Evolutionary conservation across 768 basidiomycete genomes (phyloP), one percentile per base, ranked within the genome.

Genomic region (Gelatoporia subvermispora): DNA sequence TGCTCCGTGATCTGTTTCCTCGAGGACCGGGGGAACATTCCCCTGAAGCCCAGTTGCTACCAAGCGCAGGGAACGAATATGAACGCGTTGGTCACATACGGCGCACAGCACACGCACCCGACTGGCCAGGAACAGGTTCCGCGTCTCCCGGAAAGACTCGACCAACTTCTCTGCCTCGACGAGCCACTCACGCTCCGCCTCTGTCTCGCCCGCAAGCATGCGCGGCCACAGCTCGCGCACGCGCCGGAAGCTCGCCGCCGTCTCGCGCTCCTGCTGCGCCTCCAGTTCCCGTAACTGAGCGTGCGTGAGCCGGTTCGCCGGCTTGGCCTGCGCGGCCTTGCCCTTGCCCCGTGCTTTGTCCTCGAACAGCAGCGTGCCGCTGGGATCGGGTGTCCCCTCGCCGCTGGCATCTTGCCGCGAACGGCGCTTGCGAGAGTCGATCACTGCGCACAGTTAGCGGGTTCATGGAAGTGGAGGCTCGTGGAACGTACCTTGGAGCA

Each of bases 111-210:
- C 18, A 67, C 81, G 57, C 51, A 93, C 93, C 57, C 84, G 69
- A 23, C 84, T 84, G 2, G 85, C 82, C 57, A 85, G 74, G 61
- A 95, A 99, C 53, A 97, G 62, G 52, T 83, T 79, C 52, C 84
- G 77, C 1, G 93, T 93, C 69, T 93, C 85, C 45, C 95, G 72
- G 68, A 93, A 97, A 63, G 80, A 84, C 51, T 96, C 93, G 3
- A 96, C 77, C 40, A 99, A 71, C 56, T 81, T 85, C 61, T 91
- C 89, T 0, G 92, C 91, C 57, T 91, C 84, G 23, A 84, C 61
- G 54, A 95, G 68, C 88, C 93, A 97, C 56, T 85, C 79, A 43
- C 78, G 73, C 48, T 79, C 72, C 3, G 81, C 78, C 13, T 78
- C 77, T 1, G 68, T 66, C 18, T 77, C 71, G 2, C 72, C 74